A percentile compares a stretch with the other conserved stretches of the same genome.
These are phyloP conservation scores for Trametes polyzona DNA, from an alignment of 1,284 basidiomycete species.

Conservation along the genomic window DNA sequence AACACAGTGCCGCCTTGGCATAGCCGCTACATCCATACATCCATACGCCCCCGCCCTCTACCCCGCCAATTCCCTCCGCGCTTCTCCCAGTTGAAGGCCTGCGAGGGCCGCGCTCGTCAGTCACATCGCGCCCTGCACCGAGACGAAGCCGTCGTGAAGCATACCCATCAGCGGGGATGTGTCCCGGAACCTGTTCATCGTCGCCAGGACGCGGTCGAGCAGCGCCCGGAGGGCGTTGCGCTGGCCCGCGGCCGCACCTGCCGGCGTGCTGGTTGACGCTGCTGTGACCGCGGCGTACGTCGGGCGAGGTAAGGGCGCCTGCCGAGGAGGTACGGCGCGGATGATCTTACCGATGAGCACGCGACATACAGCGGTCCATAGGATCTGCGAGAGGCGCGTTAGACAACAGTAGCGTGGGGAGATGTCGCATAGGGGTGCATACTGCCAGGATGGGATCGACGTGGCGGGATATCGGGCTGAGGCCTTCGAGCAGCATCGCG, in stretches of 20 bases:
- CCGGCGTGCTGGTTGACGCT: no score
- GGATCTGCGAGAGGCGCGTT: conserved; percentile 32
- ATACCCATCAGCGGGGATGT: conserved; percentile 31
- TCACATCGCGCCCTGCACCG: conserved; percentile 23
- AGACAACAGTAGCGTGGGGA: neutral
- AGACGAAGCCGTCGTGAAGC: conserved; percentile 28
- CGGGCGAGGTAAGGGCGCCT: conserved; percentile 19
- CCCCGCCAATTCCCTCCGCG: conserved; percentile 7
- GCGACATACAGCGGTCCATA: conserved; percentile 33
- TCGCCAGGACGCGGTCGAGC: conserved; percentile 25
- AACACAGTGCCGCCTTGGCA: neutral
- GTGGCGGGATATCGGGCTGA: conserved; percentile 17
- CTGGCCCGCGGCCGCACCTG: conserved; percentile 10
- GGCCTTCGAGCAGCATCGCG: conserved; percentile 20
- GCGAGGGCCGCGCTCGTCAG: conserved; percentile 17
- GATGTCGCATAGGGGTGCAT: conserved; percentile 3
- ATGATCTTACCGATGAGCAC: conserved; percentile 33
- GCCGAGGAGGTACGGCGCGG: conserved; percentile 10
- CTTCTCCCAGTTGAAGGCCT: conserved; percentile 21
- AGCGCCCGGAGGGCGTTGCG: conserved; percentile 15
- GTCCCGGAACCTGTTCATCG: conserved; percentile 29
- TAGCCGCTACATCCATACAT: neutral
- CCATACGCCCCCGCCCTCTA: neutral
- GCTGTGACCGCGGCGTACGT: conserved; percentile 6
- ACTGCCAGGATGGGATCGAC: conserved; percentile 36